Base-by-base conservation (phyloP, 495 filamentous ascomycete genomes). In the Tetracladium setigerum region DNA sequence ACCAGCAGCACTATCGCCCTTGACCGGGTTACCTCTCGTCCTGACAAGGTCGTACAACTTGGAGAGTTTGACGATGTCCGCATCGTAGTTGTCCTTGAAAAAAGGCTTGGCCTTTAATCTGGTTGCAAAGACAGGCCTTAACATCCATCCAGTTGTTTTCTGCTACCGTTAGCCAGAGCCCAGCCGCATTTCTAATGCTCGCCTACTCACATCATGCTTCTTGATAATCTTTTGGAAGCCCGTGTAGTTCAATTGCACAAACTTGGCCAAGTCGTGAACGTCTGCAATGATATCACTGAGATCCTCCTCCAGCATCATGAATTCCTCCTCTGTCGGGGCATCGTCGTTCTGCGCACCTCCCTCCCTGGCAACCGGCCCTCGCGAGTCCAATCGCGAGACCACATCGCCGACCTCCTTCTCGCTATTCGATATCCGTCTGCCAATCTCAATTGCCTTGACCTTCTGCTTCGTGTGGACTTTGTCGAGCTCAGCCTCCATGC, bases 181-280 rank as follows among this genome's bases (percentile, higher is more conserved):
- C 47, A 18, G 24, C 22, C 11, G 44, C 19, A 40, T 36, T 30
- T 31, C 5, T 46, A 17, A 13, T 8, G 30, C 24, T 37, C 16
- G 47, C 16, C 5, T 34, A 77, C 85, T 44, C 67, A 92, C 88
- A 73, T 99, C 92, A 65, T 99, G 92, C 71, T 99, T 99, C 72
- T 99, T 99, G 62, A 99, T 95, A 57, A 99, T 99, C 72, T 99
- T 99, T 72, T 96, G 94, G 60, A 99, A 99, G 0, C 94, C 92
- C 1, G 91, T 96, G 59, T 99, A 99, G 65, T 99, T 99, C 61
- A 99, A 68, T 67, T 96, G 90, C 5, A 92, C 94, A 57, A 96
- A 99, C 67, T 97, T 97, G 58, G 94, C 94, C 57, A 99, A 70
- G 63, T 99, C 92, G 61, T 99, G 92, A 10, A 99, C 94, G 62